Evolutionary conservation across 129 eudicot genomes (phyloP), one percentile per base, ranked within the genome.

Genomic region (Lactuca saligna): DNA sequence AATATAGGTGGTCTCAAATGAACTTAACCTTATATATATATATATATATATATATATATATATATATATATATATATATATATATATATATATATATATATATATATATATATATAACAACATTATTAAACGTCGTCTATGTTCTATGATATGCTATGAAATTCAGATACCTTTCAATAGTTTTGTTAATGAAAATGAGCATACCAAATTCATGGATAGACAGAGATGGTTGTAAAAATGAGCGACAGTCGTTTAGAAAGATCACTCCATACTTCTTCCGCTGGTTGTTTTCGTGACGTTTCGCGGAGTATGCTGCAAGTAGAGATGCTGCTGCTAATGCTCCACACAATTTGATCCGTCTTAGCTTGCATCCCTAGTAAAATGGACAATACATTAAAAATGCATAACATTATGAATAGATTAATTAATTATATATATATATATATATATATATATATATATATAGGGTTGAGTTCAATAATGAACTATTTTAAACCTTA

Each of bases 271-370:
- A 85, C 74, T 82, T 85, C 66, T 76, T 85, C 17, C 32, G 42
- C 3, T 67, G 69, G 46, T 54, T 20, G 53, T 75, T 75, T 0
- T 64, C 31, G 12, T 46, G 58, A 17, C 61, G 68, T 44, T 81
- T 77, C 13, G 70, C 48, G 17, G 82, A 79, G 73, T 85, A 76
- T 15, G 83, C 87, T 0, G 87, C 85, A 11, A 85, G 79, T 14
- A 85, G 58, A 10, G 74, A 80, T 1, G 87, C 84, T 0, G 90
- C 90, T 11, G 82, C 82, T 63, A 85, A 44, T 9, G 80, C 87
- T 3, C 90, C 90, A 14, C 90, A 82, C 10, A 85, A 66, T 54
- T 85, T 85, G 16, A 85, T 82, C 46, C 87, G 85, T 76, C 79
- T 85, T 53, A 63, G 29, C 65, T 85, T 79, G 76, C 87, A 81